Evolutionary conservation across 768 basidiomycete genomes (phyloP).

Genomic region (Cyathus striatus): DNA sequence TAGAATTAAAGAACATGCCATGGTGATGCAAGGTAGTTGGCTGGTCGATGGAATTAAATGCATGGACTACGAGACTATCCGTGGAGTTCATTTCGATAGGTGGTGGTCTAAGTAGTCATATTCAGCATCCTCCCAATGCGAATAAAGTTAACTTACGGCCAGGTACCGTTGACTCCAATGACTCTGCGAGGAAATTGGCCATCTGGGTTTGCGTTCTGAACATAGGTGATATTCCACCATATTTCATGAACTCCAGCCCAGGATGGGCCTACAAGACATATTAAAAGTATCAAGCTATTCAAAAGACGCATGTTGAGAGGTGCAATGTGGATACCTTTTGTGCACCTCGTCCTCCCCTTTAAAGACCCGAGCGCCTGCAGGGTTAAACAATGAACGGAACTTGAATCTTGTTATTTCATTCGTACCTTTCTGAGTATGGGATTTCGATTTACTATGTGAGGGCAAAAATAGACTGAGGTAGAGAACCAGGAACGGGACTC

Average conservation of each 20-base stretch:
- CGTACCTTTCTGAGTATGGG: too few relatives aligned
- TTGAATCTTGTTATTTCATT: too few relatives aligned
- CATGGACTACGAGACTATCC: neutral
- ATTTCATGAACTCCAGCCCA: neutral
- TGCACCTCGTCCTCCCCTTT: too few relatives aligned
- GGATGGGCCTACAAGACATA: too few relatives aligned
- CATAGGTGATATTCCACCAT: neutral
- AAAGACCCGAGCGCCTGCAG: too few relatives aligned
- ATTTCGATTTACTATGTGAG: too few relatives aligned
- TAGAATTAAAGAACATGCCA: constrained; percentile 1
- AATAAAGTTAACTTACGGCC: neutral
- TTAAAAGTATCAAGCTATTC: too few relatives aligned
- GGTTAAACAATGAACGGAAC: too few relatives aligned
- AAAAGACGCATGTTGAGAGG: too few relatives aligned
- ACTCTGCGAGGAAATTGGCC: neutral
- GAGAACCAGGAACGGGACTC: too few relatives aligned
- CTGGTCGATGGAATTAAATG: neutral
- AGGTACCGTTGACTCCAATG: neutral
- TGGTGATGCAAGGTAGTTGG: neutral
- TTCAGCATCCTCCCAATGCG: neutral
- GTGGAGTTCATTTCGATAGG: neutral
- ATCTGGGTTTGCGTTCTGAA: neutral
- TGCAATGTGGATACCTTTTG: too few relatives aligned
- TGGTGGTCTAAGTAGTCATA: neutral
- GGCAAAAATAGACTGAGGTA: too few relatives aligned